A percentile compares a stretch with the other conserved stretches of the same genome.
phyloP scores from a whole-genome alignment of 2,329 filamentous ascomycete genomes.

The Rhinocladiella similis region DNA sequence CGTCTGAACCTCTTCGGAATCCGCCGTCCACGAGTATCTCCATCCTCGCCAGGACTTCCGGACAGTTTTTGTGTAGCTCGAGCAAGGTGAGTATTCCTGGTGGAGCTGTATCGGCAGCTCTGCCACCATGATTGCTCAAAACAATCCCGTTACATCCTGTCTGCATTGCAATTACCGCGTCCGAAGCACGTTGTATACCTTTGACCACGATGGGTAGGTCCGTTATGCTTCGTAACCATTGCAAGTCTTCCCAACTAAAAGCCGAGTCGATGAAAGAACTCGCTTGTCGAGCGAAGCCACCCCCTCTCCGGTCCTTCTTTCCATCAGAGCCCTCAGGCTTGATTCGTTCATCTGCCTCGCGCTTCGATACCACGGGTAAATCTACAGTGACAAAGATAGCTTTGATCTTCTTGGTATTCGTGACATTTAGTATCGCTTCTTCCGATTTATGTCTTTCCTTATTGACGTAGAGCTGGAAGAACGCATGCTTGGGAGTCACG shows the following conservation, averaged over 20 bases:
- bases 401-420: conserved; percentile 48
- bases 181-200: conserved; percentile 57
- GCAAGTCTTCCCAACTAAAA: conserved; percentile 54
- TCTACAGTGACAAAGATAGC: conserved; percentile 52
- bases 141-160: conserved; percentile 55
- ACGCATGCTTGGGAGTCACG: conserved; percentile 2
- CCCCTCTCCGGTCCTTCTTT: conserved; percentile 54
- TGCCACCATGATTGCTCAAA: conserved; percentile 60
- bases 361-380: conserved; percentile 54
- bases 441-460: conserved; percentile 55
- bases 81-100: conserved; percentile 60
- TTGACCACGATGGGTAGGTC: conserved; percentile 56
- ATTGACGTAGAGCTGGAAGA: conserved; percentile 63
- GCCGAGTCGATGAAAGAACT: conserved; percentile 51
- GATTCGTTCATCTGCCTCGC: conserved; percentile 58
- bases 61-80: conserved; percentile 58
- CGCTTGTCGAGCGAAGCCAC: conserved; percentile 43
- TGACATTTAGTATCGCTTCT: conserved; percentile 50
- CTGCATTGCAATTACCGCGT: conserved; percentile 52
- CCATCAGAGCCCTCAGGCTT: conserved; percentile 28
- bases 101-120: conserved; percentile 47
- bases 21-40: conserved; percentile 57
- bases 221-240: conserved; percentile 52
- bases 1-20: conserved; percentile 53
- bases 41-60: conserved; percentile 37